A percentile compares a stretch with the other conserved stretches of the same genome.
Conservation (phyloP, 352 stramenopile species). For the Phytophthora capsici region DNA sequence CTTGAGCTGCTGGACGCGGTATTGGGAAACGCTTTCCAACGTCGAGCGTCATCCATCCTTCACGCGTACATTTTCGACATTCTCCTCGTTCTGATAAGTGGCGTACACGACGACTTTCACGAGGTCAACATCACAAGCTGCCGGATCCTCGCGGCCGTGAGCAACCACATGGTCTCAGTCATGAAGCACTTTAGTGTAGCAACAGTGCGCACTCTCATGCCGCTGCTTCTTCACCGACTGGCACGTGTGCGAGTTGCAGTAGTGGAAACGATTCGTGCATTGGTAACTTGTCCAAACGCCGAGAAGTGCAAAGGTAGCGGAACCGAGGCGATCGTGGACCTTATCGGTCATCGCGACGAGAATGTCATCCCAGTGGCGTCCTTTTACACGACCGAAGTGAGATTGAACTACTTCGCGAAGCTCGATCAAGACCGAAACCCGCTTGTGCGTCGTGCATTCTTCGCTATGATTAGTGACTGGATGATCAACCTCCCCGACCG, state of each 20-base stretch:
- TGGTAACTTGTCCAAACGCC: conserved; percentile 88
- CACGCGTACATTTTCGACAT: conserved; percentile 86
- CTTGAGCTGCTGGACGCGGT: conserved; percentile 58
- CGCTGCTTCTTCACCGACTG: conserved; percentile 91
- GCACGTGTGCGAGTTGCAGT: conserved; percentile 88
- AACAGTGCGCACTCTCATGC: conserved; percentile 76
- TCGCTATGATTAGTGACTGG: conserved; percentile 90
- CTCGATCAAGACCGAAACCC: conserved; percentile 88
- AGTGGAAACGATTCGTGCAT: conserved; percentile 81
- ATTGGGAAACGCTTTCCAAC: conserved; percentile 58
- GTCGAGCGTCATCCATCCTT: conserved; percentile 70
- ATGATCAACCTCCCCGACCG: conserved; percentile 92
- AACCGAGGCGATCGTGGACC: conserved; percentile 93
- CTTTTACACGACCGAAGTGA: conserved; percentile 93
- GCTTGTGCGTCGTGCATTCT: conserved; percentile 84
- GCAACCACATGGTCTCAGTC: conserved; percentile 85
- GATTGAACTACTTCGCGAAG: conserved; percentile 94
- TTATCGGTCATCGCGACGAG: conserved; percentile 95
- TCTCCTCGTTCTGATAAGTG: conserved; percentile 65
- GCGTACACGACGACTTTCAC: conserved; percentile 89
- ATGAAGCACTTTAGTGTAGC: conserved; percentile 95
- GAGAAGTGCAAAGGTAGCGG: conserved; percentile 94
- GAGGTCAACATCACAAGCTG: conserved; percentile 85
- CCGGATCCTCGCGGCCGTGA: conserved; percentile 48
- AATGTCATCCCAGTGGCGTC: conserved; percentile 95